phyloP scores from a whole-genome alignment of 805 yeast genomes.

The Torulaspora delbrueckii region DNA sequence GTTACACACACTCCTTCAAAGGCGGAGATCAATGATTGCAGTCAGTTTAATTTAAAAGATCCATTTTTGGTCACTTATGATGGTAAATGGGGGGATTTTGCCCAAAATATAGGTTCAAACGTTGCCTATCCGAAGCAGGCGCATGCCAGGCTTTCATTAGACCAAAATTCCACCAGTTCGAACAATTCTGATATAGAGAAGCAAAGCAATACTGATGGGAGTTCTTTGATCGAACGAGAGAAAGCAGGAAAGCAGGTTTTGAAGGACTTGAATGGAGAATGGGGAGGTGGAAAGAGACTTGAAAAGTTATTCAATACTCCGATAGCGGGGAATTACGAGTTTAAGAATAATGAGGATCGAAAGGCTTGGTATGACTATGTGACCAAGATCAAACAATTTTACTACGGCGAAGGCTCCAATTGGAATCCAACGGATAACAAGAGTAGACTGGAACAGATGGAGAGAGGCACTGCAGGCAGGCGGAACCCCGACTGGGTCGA shows the following conservation, averaged over 20 bases:
- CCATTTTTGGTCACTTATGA: conserved; percentile 38
- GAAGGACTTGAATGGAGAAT: conserved; percentile 46
- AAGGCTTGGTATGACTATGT: conserved; percentile 31
- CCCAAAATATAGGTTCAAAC: conserved; percentile 35
- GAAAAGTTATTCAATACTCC: conserved; percentile 43
- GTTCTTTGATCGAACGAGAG: conserved; percentile 12
- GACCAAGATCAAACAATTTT: conserved; percentile 26
- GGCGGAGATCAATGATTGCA: conserved; percentile 11
- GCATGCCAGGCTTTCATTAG: conserved; percentile 2
- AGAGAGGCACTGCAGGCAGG: not conserved
- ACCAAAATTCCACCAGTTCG: conserved; percentile 5
- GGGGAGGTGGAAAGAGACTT: conserved; percentile 71
- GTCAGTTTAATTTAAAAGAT: conserved; percentile 22
- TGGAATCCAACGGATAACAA: conserved; percentile 12
- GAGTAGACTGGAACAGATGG: not conserved
- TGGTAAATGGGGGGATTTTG: conserved; percentile 49
- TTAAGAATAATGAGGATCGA: conserved; percentile 29
- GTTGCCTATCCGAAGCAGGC: conserved; percentile 23
- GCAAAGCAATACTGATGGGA: conserved; percentile 1
- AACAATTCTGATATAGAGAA: conserved; percentile 8
- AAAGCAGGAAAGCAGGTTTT: conserved; percentile 25
- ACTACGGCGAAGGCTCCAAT: conserved; percentile 16
- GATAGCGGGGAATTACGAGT: conserved; percentile 23
- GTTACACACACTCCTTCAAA: conserved; percentile 26
- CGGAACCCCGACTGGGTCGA: conserved; percentile 21